phyloP scores from a whole-genome alignment of 768 basidiomycete genomes.

The Russula virescens region DNA sequence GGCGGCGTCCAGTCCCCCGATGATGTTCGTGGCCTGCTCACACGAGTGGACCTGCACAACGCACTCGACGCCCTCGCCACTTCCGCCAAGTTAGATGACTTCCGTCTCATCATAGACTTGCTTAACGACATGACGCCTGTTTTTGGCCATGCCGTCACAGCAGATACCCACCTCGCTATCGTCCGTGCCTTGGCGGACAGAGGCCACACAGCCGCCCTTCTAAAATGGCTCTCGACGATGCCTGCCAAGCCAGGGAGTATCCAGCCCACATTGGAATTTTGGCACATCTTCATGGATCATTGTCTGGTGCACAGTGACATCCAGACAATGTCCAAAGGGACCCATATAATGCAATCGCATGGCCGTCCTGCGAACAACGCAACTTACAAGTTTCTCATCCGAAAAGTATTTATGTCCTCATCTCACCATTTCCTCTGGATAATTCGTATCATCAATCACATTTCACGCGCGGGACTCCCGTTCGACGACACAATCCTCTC shows the following conservation, averaged over 20 bases:
- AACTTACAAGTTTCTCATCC: slow-evolving; percentile 47
- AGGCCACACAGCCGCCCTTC: slow-evolving; percentile 40
- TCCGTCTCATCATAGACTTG: slow-evolving; percentile 49
- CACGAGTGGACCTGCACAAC: slow-evolving; percentile 33
- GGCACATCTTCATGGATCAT: slow-evolving; percentile 47
- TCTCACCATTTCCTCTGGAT: slow-evolving; percentile 17
- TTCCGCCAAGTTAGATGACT: slow-evolving; percentile 48
- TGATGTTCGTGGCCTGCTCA: slow-evolving; percentile 21
- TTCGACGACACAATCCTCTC: slow-evolving; percentile 21
- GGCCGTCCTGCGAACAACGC: slow-evolving; percentile 40
- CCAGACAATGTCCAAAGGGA: slow-evolving; percentile 16
- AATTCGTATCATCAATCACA: slow-evolving; percentile 14
- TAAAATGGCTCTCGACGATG: slow-evolving; percentile 52
- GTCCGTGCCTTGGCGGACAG: slow-evolving; percentile 43
- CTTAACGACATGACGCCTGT: slow-evolving; percentile 44
- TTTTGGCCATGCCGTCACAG: slow-evolving; percentile 42
- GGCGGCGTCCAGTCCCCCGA: neutral
- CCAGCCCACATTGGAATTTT: slow-evolving; percentile 46
- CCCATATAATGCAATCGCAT: slow-evolving; percentile 31
- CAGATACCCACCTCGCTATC: slow-evolving; percentile 45
- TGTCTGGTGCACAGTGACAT: slow-evolving; percentile 27
- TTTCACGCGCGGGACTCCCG: slow-evolving; percentile 15
- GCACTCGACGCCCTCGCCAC: slow-evolving; percentile 43
- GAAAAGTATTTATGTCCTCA: slow-evolving; percentile 33
- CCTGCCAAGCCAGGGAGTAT: slow-evolving; percentile 42